Percentiles rank a stretch among this genome's conserved stretches.
phyloP scores from a whole-genome alignment of 352 stramenopile species.

The Phytopythium chamaehyphon region DNA sequence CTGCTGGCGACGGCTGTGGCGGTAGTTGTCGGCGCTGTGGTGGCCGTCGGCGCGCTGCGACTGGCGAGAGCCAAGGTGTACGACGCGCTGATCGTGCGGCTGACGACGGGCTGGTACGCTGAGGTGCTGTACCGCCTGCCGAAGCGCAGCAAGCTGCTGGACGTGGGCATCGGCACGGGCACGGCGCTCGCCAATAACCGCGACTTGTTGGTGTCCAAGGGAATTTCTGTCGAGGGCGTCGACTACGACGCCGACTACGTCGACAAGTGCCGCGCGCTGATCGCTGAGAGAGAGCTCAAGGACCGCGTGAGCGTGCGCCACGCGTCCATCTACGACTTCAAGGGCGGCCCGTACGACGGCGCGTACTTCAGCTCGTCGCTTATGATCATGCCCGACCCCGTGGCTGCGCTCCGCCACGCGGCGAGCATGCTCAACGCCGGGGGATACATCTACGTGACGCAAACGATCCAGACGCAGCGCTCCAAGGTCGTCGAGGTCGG shows the following conservation, averaged over 20 bases:
- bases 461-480: conserved; percentile 87
- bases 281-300: conserved; percentile 35
- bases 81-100: conserved; percentile 80
- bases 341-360: conserved; percentile 73
- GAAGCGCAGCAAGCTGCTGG: conserved; percentile 58
- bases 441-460: conserved; percentile 84
- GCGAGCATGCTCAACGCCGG: conserved; percentile 59
- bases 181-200: conserved; percentile 62
- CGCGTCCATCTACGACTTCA: conserved; percentile 80
- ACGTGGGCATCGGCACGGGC: conserved; percentile 90
- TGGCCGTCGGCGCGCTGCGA: conserved; percentile 51
- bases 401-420: conserved; percentile 69
- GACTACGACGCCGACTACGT: conserved; percentile 91
- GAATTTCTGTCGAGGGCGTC: conserved; percentile 78
- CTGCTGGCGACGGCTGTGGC: conserved; percentile 9
- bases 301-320: conserved; percentile 58
- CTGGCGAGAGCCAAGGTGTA: conserved; percentile 78
- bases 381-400: conserved; percentile 89
- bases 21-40: conserved; percentile 18
- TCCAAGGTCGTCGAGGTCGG: conserved; percentile 64
- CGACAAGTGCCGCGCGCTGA: conserved; percentile 46
- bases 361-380: conserved; percentile 92
- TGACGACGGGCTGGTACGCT: conserved; percentile 89
- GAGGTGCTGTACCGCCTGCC: conserved; percentile 68
- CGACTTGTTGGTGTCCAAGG: conserved; percentile 57